These are phyloP conservation scores for Phialophora verrucosa DNA, from an alignment of 2,329 filamentous ascomycete species.

Conservation along the genomic window DNA sequence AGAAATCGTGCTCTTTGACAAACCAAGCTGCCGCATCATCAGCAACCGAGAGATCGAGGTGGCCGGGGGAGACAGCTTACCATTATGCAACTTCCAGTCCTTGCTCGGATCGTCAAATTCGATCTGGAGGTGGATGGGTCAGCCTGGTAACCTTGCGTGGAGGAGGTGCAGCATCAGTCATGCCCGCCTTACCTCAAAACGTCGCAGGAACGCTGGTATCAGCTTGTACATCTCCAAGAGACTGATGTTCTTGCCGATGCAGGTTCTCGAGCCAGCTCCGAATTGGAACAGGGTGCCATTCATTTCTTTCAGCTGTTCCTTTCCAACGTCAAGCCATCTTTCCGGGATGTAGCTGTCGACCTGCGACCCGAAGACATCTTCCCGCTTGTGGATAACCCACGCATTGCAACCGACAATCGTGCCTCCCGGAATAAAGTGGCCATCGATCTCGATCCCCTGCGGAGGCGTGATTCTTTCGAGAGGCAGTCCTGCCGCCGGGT, in stretches of 20 bases:
- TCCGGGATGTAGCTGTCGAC: slow-evolving; percentile 71
- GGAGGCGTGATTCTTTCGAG: slow-evolving; percentile 75
- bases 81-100: slow-evolving; percentile 40
- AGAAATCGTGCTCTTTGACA: slow-evolving; percentile 48
- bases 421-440: slow-evolving; percentile 70
- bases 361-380: slow-evolving; percentile 71
- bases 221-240: slow-evolving; percentile 43
- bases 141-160: slow-evolving; percentile 17
- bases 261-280: slow-evolving; percentile 59
- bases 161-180: not conserved
- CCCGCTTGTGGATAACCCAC: slow-evolving; percentile 74
- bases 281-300: slow-evolving; percentile 51
- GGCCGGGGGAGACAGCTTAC: slow-evolving; percentile 19
- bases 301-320: slow-evolving; percentile 56
- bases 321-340: slow-evolving; percentile 66
- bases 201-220: slow-evolving; percentile 39
- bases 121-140: slow-evolving; percentile 49
- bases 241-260: slow-evolving; percentile 43
- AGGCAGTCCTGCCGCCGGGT: slow-evolving; percentile 74
- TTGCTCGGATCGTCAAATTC: slow-evolving; percentile 34
- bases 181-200: slow-evolving; percentile 34
- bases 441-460: slow-evolving; percentile 67
- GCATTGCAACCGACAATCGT: slow-evolving; percentile 77
- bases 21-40: slow-evolving; percentile 55
- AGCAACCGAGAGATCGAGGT: not conserved